phyloP scores from a whole-genome alignment of 2,329 filamentous ascomycete genomes.

The Colletotrichum agaves region DNA sequence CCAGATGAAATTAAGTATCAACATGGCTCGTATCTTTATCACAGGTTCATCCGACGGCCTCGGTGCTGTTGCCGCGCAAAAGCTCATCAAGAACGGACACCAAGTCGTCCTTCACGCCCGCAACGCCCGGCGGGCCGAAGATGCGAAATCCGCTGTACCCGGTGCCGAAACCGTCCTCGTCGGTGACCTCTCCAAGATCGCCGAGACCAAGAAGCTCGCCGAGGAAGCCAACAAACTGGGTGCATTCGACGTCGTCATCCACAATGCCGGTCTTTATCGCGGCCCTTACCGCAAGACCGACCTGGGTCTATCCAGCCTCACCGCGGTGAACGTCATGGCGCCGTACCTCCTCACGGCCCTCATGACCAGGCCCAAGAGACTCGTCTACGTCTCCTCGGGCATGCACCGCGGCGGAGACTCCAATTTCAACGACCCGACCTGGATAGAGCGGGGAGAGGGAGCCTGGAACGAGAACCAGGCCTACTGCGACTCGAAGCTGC shows the following conservation, averaged over 20 bases:
- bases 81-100: slow-evolving; percentile 62
- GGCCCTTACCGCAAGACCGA: slow-evolving; percentile 48
- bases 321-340: slow-evolving; percentile 67
- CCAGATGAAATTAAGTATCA: not conserved
- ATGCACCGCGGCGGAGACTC: slow-evolving; percentile 61
- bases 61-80: slow-evolving; percentile 61
- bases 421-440: slow-evolving; percentile 51
- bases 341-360: slow-evolving; percentile 66
- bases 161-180: slow-evolving; percentile 61
- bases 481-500: slow-evolving; percentile 67
- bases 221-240: slow-evolving; percentile 59
- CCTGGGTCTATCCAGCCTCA: slow-evolving; percentile 54
- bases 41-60: slow-evolving; percentile 69
- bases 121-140: slow-evolving; percentile 61
- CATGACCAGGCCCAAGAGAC: slow-evolving; percentile 57
- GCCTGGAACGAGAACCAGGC: slow-evolving; percentile 47
- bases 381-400: slow-evolving; percentile 63
- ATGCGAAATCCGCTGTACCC: slow-evolving; percentile 59
- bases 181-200: slow-evolving; percentile 62
- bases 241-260: slow-evolving; percentile 65
- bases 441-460: slow-evolving; percentile 46
- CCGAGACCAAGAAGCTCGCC: slow-evolving; percentile 62
- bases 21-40: slow-evolving; percentile 47
- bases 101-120: slow-evolving; percentile 67
- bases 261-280: slow-evolving; percentile 65